phyloP scores from a whole-genome alignment of 495 filamentous ascomycete genomes.

The Zalerion maritima region DNA sequence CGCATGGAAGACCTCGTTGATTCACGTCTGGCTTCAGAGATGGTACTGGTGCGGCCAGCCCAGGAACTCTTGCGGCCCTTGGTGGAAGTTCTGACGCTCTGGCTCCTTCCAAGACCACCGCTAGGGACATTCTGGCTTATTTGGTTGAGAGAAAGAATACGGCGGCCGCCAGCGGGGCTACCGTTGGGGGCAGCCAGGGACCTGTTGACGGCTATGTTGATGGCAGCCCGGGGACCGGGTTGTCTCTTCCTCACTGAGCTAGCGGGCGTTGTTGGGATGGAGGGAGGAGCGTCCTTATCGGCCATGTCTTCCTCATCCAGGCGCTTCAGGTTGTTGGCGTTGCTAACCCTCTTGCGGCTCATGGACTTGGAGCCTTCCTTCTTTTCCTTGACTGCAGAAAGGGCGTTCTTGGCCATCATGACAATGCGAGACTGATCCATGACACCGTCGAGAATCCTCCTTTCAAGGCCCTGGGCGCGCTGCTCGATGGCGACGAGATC shows the following conservation, averaged over 20 bases:
- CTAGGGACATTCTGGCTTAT: conserved; percentile 60
- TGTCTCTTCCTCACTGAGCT: conserved; percentile 28
- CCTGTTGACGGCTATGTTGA: conserved; percentile 30
- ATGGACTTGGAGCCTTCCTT: conserved; percentile 34
- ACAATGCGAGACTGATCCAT: conserved; percentile 86
- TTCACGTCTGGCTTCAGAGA: no score
- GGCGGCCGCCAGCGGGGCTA: conserved; percentile 44
- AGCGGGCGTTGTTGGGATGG: conserved; percentile 23
- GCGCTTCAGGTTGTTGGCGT: conserved; percentile 26
- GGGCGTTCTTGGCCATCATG: conserved; percentile 48
- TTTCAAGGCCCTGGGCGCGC: conserved; percentile 73
- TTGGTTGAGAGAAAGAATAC: conserved; percentile 79
- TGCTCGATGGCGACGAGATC: conserved; percentile 82
- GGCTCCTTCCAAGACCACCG: conserved; percentile 45
- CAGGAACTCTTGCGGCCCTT: conserved; percentile 73
- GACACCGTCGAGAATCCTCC: conserved; percentile 83
- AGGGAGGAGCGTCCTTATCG: conserved; percentile 8
- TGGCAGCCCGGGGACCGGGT: conserved; percentile 20
- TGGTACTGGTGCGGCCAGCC: conserved; percentile 37
- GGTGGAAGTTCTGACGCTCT: conserved; percentile 41
- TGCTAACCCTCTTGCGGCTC: conserved; percentile 61
- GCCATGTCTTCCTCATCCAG: conserved; percentile 9
- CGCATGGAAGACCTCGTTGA: no score
- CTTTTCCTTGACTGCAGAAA: no score
- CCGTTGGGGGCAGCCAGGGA: conserved; percentile 26